Evolutionary conservation across 2,329 filamentous ascomycete genomes (phyloP), one percentile per base, ranked within the genome.

Genomic region (Stemphylium lycopersici): DNA sequence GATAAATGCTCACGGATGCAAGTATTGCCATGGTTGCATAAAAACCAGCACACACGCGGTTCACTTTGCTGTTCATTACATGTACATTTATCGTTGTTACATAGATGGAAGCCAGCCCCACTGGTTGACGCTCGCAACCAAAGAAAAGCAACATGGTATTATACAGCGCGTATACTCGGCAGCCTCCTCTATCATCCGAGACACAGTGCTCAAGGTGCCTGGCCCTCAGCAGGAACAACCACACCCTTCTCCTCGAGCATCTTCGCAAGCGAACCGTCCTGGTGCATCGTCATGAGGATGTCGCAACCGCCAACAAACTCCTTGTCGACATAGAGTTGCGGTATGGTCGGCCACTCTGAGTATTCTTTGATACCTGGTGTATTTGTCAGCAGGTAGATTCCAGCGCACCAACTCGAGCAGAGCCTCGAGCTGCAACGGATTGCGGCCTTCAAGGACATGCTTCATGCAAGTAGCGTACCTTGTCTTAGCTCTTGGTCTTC

Each of bases 271-370:
- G 96, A 92, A 24, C 95, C 95, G 71, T 91, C 96, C 79, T 97
- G 90, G 80, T 98, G 93, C 95, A 99, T 98, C 2, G 89, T 90
- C 75, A 98, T 89, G 67, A 99, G 77, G 62, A 99, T 99, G 77
- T 99, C 95, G 75, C 93, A 97, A n/a, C 95, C 95, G 50, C 95
- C 95, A 41, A 99, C 83, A 74, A 99, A 99, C 75, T 99, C 93
- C 79, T 93, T 93, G 60, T 96, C 87, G 46, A 99, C 83, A 78
- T 98, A 99, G 15, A 99, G 83, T 77, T 99, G 95, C 6, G 95
- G 95, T 74, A 99, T 98, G 16, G 95, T 99, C 12, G 95, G 95
- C 95, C 95, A 99, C 74, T 98, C 95, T 1, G 93, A 96, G 82
- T 95, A 99, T 79, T 99, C 93, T 80, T 99, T 99, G 80, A 99